These are phyloP conservation scores for Paramecium caudatum DNA, from an alignment of 73 alveolate species.

Conservation along the genomic window DNA sequence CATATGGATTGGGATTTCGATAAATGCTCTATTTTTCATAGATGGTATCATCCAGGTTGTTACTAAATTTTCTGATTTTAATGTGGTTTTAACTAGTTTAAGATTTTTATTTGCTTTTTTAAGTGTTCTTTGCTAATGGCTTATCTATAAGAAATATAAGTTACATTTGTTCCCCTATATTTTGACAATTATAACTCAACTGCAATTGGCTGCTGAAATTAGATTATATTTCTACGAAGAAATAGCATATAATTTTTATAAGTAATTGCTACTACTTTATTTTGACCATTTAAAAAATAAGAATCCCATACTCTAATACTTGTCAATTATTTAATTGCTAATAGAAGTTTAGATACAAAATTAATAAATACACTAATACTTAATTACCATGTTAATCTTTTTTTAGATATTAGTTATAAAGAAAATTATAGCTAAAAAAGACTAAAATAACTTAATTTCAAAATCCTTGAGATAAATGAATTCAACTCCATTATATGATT, in stretches of 20 bases:
- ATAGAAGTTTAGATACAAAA: not conserved
- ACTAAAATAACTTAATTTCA: no score
- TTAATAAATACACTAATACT: not conserved
- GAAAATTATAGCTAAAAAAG: no score
- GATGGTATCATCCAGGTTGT: constrained; percentile 1
- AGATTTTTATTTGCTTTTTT: not conserved
- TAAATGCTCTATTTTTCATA: not conserved
- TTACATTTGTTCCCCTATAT: not conserved
- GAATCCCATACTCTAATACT: no score
- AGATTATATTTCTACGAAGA: not conserved
- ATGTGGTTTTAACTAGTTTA: not conserved
- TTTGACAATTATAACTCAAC: not conserved
- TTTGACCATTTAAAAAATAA: not conserved
- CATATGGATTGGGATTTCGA: not conserved
- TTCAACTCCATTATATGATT: no score
- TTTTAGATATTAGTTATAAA: not conserved
- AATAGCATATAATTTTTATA: not conserved
- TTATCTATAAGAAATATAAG: not conserved
- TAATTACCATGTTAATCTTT: not conserved
- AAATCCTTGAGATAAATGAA: no score
- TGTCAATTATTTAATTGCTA: not conserved
- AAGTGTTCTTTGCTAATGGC: not conserved
- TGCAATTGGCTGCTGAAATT: constrained; percentile 12
- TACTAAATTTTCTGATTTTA: not conserved
- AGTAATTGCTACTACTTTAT: not conserved